Evolutionary conservation across 2,329 filamentous ascomycete species (phyloP), one percentile per base, ranked within the genome.

Genomic region (Scytalidium sp.): DNA sequence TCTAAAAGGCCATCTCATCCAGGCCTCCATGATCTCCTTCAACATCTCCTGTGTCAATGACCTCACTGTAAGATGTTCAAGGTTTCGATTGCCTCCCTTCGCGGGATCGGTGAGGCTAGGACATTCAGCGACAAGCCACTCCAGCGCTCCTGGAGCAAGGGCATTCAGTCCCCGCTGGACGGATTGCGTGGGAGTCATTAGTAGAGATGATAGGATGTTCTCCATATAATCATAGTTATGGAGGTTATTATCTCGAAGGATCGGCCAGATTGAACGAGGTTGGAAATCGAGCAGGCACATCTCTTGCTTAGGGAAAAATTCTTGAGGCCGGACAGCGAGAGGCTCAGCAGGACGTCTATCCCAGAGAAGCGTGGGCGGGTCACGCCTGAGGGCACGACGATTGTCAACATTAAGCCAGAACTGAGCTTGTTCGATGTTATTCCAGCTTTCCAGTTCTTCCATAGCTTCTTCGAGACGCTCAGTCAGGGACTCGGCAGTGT

Each of bases 261-360:
- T 58, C 1, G 70, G 73, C 57, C 75, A 72, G 52, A 76, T 68
- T 2, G 72, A 63, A 56, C 77, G 76, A 3, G 88, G 87, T 56
- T 84, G 79, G 51, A 90, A 72, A 64, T 91, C 87, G 15, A 91
- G 64, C 3, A 93, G 78, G 10, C 73, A 69, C 49, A 81, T 72
- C 6, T 74, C 70, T 8, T 74, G 67, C 20, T 76, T 72, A 1
- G 89, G 90, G 64, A 76, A 89, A 60, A 90, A 85, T 56, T 96
- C 91, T 1, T 76, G 61, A 0, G 67, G 46, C 3, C 72, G 52
- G 2, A 81, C 77, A 20, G 72, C 66, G 15, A 96, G 72, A 0
- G 90, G 87, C 60, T 96, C 89, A 60, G 81, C 83, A 2, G 73
- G 69, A 15, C 91, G 83, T 1, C 79, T 75, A 65, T 96, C 90